Conservation (phyloP, 1,139 yeast species). For the Geotrichum australiense region DNA sequence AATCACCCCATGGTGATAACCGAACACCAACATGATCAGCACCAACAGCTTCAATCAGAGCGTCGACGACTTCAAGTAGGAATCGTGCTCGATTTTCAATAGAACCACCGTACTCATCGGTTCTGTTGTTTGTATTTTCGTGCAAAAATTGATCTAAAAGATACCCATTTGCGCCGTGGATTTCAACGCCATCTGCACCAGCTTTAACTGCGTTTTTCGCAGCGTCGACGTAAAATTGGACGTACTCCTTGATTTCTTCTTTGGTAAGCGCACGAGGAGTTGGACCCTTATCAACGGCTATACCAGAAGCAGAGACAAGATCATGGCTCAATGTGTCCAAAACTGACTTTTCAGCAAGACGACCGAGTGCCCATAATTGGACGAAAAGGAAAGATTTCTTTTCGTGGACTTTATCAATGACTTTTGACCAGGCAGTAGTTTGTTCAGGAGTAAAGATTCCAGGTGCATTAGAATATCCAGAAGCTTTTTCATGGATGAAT, state of each 20-base stretch:
- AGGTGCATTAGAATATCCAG: slow-evolving; percentile 42
- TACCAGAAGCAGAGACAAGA: slow-evolving; percentile 19
- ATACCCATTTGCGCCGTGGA: slow-evolving; percentile 66
- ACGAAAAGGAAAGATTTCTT: slow-evolving; percentile 45
- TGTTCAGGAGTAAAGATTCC: slow-evolving; percentile 49
- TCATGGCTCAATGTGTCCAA: slow-evolving; percentile 35
- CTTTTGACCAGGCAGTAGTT: slow-evolving; percentile 44
- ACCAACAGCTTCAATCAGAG: slow-evolving; percentile 46
- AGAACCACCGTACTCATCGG: slow-evolving; percentile 67
- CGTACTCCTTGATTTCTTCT: slow-evolving; percentile 36
- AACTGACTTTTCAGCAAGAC: slow-evolving; percentile 42
- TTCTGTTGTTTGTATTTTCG: slow-evolving; percentile 47
- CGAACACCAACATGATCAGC: slow-evolving; percentile 49
- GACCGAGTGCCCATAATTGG: slow-evolving; percentile 60
- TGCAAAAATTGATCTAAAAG: slow-evolving; percentile 48
- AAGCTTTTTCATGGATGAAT: slow-evolving; percentile 33
- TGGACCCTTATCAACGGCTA: slow-evolving; percentile 41
- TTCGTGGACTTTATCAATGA: slow-evolving; percentile 46
- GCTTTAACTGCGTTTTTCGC: slow-evolving; percentile 44
- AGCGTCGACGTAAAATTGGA: slow-evolving; percentile 37
- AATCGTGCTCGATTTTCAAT: slow-evolving; percentile 61
- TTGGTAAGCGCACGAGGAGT: slow-evolving; percentile 35
- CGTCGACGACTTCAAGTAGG: slow-evolving; percentile 49
- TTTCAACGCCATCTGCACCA: slow-evolving; percentile 64
- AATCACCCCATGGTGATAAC: slow-evolving; percentile 48